Base-by-base conservation (phyloP, 345 rosid species). In the Cardamine occulta region DNA sequence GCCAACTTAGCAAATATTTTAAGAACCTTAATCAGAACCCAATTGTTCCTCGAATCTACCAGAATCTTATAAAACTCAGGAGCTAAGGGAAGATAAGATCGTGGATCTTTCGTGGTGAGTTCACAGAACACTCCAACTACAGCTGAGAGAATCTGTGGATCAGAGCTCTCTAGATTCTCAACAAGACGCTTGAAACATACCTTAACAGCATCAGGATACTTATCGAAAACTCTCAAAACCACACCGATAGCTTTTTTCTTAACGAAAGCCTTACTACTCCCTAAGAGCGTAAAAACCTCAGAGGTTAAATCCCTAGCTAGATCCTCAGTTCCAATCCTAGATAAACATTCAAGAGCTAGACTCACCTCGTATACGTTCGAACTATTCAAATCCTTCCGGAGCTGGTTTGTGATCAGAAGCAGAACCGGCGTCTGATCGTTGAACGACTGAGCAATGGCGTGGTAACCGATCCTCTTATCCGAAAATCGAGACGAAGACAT, bases 161-260 rank as follows among this genome's bases (percentile, higher is more conserved):
- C 96, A 42, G 85, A 82, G 82, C 84, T 85, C 79, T 92, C 99
- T 26, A 95, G 84, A 86, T 85, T 89, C 80, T 95, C 99, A 6
- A 89, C 98, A 73, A 95, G 79, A 65, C 96, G 89, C 86, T 93
- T 91, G 63, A 93, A 90, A 78, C 96, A 95, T 15, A 93, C 88
- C 84, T 88, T 82, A 67, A 90, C 97, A 5, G 94, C 85, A 82
- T 95, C 98, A 23, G 98, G 97, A 67, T 86, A 87, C 82, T 85
- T 95, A 80, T 78, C 98, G 74, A 95, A 95, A 71, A 95, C 76
- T 85, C 82, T 88, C 82, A 87, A 79, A 64, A 87, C 85, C 19
- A 90, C 94, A 19, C 90, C 94, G 3, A 93, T 71, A 3, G 97
- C 93, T 80, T 85, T 92, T 73, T 87, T 95, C 78, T 87, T 84